Evolutionary conservation across 2,329 filamentous ascomycete species (phyloP), one percentile per base, ranked within the genome.

Genomic region (Nemania diffusa): DNA sequence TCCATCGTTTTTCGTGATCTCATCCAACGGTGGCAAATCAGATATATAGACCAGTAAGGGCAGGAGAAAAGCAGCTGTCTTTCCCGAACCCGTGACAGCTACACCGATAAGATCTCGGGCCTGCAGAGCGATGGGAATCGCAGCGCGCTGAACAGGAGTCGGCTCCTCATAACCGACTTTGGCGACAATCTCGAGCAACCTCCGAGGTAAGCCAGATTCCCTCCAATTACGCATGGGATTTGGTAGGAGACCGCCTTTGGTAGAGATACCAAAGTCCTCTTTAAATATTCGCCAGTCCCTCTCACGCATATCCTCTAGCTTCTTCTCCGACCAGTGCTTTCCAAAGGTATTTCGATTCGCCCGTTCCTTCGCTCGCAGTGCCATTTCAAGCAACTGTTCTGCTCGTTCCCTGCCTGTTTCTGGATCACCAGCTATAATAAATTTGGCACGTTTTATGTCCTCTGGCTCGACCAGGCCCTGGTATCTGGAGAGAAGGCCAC

Each of bases 201-300:
- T 86, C 67, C 87, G 85, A 2, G 96, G 94, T 44, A 99, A 84
- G 5, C 85, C 86, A 3, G 94, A 97, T 79, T 99, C 96, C 53
- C 87, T 78, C 96, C 96, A 99, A 73, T 86, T 93, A 57, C 96
- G 93, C 94, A 99, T 98, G 0, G 96, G 96, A 75, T 98, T 95
- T 0, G 96, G 96, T 63, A 98, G 93, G 27, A 87, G 86, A 50
- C 95, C 95, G 65, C 96, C 96, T 79, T 97, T 98, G 8, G 94
- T 97, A 46, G 91, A 87, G 78, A 99, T 99, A 74, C 96, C 97
- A 82, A 97, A 98, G 80, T 99, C 94, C 79, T 98, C 96, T 81
- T 98, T 99, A 89, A 99, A 97, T 74, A 99, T 98, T 77, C 96
- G 92, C 96, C 96, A 99, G 80, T 99, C 96, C 78, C 96, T 87